Conservation (phyloP, 2,329 filamentous ascomycete species). For the Sporothrix globosa region DNA sequence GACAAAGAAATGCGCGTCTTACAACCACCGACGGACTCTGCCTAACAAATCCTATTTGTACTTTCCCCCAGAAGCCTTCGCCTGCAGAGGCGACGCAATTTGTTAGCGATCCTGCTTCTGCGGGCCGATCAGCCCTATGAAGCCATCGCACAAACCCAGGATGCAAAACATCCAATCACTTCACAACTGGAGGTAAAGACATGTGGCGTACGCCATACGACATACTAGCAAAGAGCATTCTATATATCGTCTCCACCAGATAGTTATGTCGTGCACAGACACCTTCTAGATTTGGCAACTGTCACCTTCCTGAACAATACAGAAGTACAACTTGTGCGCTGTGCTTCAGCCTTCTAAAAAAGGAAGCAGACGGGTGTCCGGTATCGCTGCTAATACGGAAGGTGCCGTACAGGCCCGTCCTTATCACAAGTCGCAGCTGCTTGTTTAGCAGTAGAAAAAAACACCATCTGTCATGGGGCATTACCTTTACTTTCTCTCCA, state of each 20-base stretch:
- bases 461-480: too few species aligned
- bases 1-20: background rate
- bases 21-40: background rate
- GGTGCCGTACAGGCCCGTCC: background rate
- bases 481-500: too few species aligned
- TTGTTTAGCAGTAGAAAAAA: too few species aligned
- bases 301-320: conserved; percentile 17
- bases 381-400: background rate
- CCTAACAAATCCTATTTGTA: background rate
- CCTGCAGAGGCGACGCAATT: too few species aligned
- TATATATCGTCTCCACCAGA: background rate
- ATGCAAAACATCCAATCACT: conserved; percentile 3
- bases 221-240: too few species aligned
- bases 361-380: too few species aligned
- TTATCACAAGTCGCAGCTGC: background rate
- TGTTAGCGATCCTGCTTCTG: background rate
- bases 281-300: conserved; percentile 18
- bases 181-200: background rate
- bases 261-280: background rate
- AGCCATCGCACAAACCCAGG: background rate
- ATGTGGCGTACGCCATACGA: too few species aligned
- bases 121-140: conserved; percentile 13
- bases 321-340: background rate
- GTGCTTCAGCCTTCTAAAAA: background rate
- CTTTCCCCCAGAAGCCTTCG: too few species aligned